Percentiles rank a stretch among this genome's conserved stretches.
phyloP scores from a whole-genome alignment of 768 basidiomycete genomes.

The Leucocoprinus leucothites region DNA sequence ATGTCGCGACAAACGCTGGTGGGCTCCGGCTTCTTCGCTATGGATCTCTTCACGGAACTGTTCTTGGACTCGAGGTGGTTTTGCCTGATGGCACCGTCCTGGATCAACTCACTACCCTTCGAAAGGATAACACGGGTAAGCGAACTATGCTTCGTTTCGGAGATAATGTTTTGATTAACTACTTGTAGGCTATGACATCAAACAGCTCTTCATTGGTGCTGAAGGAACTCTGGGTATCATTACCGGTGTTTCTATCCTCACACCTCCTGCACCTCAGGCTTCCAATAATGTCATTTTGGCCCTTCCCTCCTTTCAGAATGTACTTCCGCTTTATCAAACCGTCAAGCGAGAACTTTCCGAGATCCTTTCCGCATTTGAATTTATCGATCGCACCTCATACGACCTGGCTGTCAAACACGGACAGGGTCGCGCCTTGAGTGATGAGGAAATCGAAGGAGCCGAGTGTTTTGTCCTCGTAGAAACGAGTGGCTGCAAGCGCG shows the following conservation, averaged over 20 bases:
- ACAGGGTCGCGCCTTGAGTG: constrained; percentile 71
- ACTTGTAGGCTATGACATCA: constrained; percentile 87
- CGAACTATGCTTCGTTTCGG: not conserved
- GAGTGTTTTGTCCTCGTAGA: constrained; percentile 91
- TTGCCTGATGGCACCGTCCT: constrained; percentile 91
- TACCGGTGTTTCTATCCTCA: constrained; percentile 92
- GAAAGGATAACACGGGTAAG: constrained; percentile 96
- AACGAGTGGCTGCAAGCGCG: constrained; percentile 88
- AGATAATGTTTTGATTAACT: constrained; percentile 7
- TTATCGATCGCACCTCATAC: constrained; percentile 85
- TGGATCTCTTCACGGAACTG: constrained; percentile 91
- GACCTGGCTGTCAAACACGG: constrained; percentile 83
- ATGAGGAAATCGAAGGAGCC: constrained; percentile 72
- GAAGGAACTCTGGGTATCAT: constrained; percentile 96
- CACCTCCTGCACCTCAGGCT: constrained; percentile 77
- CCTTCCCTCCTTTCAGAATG: constrained; percentile 80
- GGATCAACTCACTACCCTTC: constrained; percentile 81
- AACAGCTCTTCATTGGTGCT: constrained; percentile 96
- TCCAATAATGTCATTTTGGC: constrained; percentile 92
- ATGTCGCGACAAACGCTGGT: constrained; percentile 95
- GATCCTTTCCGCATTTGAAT: constrained; percentile 97
- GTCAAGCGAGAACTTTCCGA: constrained; percentile 85
- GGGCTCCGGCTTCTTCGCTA: constrained; percentile 94
- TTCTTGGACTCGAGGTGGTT: constrained; percentile 94
- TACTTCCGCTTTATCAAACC: constrained; percentile 79